These are phyloP conservation scores for Rubia yunnanensis DNA, from an alignment of 257 asterid genomes.

Conservation along the genomic window DNA sequence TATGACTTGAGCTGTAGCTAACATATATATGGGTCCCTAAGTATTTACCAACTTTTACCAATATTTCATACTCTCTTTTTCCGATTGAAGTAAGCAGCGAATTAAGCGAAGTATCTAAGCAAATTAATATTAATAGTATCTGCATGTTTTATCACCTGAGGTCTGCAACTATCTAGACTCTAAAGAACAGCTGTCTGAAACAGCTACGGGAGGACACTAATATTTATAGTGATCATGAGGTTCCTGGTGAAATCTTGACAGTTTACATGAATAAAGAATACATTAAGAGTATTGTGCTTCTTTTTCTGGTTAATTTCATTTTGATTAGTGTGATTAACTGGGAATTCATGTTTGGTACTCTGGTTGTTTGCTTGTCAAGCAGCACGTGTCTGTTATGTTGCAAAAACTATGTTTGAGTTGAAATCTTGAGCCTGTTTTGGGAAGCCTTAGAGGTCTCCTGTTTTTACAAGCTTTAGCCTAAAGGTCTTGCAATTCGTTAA, in stretches of 20 bases:
- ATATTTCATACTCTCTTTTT: not conserved
- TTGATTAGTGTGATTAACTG: not conserved
- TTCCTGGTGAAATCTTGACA: not conserved
- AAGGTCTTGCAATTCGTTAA: not conserved
- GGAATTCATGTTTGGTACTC: not conserved
- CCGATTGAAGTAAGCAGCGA: not conserved
- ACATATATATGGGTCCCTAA: not conserved
- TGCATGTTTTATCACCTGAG: too few species aligned
- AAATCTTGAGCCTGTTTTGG: not conserved
- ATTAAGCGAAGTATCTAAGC: not conserved
- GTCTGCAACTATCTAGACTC: too few species aligned
- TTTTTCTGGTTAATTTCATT: not conserved
- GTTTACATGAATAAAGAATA: not conserved
- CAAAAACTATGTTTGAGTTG: not conserved
- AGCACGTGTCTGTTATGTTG: not conserved
- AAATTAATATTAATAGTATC: too few species aligned
- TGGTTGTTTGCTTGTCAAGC: not conserved
- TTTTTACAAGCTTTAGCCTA: not conserved
- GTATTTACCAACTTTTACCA: not conserved
- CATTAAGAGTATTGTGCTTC: not conserved
- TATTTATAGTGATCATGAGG: too few species aligned
- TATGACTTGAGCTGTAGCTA: not conserved
- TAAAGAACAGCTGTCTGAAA: too few species aligned
- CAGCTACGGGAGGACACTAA: too few species aligned
- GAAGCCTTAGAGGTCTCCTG: not conserved